These are phyloP conservation scores for Starmera stellimalicola DNA, from an alignment of 1,139 yeast species.

Conservation along the genomic window DNA sequence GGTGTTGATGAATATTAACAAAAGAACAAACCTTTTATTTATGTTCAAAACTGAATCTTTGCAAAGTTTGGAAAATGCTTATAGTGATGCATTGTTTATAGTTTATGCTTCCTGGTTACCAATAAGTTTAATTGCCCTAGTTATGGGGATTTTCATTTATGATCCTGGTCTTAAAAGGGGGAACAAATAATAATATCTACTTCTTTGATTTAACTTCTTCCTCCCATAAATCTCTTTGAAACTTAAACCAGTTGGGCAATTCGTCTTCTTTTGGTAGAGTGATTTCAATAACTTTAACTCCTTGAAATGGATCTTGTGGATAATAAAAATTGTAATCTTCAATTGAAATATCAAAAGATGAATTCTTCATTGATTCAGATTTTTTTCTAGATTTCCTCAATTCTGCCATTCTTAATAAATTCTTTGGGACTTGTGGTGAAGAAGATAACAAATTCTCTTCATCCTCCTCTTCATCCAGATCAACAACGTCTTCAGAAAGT, in stretches of 20 bases:
- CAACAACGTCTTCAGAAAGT: slow-evolving; percentile 12
- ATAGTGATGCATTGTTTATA: neutral
- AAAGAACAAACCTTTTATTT: neutral
- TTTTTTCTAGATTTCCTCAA: slow-evolving; percentile 33
- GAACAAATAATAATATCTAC: neutral
- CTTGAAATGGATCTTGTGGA: slow-evolving; percentile 18
- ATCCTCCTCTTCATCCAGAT: slow-evolving; percentile 27
- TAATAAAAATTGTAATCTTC: slow-evolving; percentile 13
- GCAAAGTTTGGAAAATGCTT: slow-evolving; percentile 1
- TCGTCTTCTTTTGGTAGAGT: slow-evolving; percentile 51
- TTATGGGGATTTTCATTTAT: slow-evolving; percentile 1
- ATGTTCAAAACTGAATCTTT: neutral
- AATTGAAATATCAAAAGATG: slow-evolving; percentile 1
- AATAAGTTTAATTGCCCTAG: neutral
- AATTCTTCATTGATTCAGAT: slow-evolving; percentile 24
- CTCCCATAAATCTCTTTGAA: slow-evolving; percentile 60
- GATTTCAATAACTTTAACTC: slow-evolving; percentile 24
- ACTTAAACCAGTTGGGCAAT: slow-evolving; percentile 65
- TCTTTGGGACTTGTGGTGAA: slow-evolving; percentile 61
- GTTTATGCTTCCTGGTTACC: slow-evolving; percentile 2
- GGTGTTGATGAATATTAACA: neutral
- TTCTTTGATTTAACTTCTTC: slow-evolving; percentile 20
- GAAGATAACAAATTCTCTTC: slow-evolving; percentile 48
- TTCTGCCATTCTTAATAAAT: slow-evolving; percentile 47
- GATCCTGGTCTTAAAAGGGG: neutral